A percentile compares a stretch with the other conserved stretches of the same genome.
These are phyloP conservation scores for Hymenoscyphus fructigenus DNA, from an alignment of 2,329 filamentous ascomycete genomes.

Conservation along the genomic window DNA sequence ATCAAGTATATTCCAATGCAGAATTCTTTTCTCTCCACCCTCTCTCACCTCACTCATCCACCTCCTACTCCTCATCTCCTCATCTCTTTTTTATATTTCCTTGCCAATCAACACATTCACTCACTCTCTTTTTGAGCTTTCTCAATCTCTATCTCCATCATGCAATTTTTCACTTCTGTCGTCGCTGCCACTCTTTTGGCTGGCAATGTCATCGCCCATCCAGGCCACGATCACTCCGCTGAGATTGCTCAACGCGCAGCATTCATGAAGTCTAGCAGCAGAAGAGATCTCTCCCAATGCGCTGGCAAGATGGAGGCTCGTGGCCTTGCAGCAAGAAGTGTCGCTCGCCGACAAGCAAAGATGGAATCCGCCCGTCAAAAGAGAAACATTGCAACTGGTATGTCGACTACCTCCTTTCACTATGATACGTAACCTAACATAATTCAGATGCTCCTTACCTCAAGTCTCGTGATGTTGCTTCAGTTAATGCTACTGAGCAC, in stretches of 20 bases:
- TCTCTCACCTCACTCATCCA: background rate
- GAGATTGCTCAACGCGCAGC: conserved; percentile 39
- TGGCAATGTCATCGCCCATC: conserved; percentile 37
- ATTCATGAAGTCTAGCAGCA: conserved; percentile 39
- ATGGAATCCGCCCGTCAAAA: conserved; percentile 38
- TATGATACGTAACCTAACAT: background rate
- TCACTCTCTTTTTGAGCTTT: background rate
- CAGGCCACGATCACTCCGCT: conserved; percentile 39
- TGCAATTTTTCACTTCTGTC: conserved; percentile 37
- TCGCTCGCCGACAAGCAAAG: conserved; percentile 38
- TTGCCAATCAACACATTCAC: conserved; percentile 4
- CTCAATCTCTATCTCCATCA: conserved; percentile 12
- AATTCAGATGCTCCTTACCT: conserved; percentile 16
- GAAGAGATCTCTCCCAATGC: conserved; percentile 41
- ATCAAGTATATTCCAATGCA: no score
- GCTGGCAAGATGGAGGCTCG: conserved; percentile 40
- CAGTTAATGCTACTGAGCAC: conserved; percentile 21
- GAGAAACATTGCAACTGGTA: conserved; percentile 27
- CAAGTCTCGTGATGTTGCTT: conserved; percentile 19
- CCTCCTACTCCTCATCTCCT: conserved; percentile 4
- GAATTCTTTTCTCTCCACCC: background rate
- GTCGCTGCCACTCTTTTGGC: conserved; percentile 11
- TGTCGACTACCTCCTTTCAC: background rate
- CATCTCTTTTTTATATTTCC: conserved; percentile 12
- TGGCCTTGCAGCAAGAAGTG: conserved; percentile 37